These are phyloP conservation scores for Mycena maculata DNA, from an alignment of 768 basidiomycete species.

Conservation along the genomic window DNA sequence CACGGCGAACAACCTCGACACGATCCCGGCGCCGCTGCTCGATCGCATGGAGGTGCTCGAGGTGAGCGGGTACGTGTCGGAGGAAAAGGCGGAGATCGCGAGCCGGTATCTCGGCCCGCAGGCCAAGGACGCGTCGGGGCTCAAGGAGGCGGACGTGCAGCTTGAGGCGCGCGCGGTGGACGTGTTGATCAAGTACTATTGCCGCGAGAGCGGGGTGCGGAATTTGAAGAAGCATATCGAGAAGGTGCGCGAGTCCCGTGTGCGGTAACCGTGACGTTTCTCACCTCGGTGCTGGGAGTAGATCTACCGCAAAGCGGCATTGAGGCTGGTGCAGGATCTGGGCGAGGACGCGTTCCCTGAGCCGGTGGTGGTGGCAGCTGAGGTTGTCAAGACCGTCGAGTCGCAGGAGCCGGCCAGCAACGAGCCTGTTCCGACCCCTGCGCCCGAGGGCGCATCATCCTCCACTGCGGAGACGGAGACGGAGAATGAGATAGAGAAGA, in stretches of 20 bases:
- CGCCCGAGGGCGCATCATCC: slow-evolving; percentile 36
- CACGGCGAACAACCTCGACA: slow-evolving; percentile 94
- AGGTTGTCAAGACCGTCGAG: slow-evolving; percentile 56
- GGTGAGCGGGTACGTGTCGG: slow-evolving; percentile 93
- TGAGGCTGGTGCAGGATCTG: slow-evolving; percentile 90
- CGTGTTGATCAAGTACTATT: slow-evolving; percentile 94
- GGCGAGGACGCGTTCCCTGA: slow-evolving; percentile 90
- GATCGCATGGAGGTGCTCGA: slow-evolving; percentile 98
- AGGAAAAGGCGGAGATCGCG: slow-evolving; percentile 92
- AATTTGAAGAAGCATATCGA: slow-evolving; percentile 99
- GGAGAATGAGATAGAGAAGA: slow-evolving; percentile 46
- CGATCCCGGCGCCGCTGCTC: slow-evolving; percentile 92
- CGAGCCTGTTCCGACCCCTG: slow-evolving; percentile 43
- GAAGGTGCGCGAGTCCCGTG: slow-evolving; percentile 68
- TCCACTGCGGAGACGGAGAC: slow-evolving; percentile 29
- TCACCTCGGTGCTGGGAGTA: slow-evolving; percentile 44
- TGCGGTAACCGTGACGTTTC: not conserved
- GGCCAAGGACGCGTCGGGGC: slow-evolving; percentile 90
- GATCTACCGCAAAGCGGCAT: slow-evolving; percentile 97
- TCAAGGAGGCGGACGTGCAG: slow-evolving; percentile 85
- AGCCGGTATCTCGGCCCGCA: slow-evolving; percentile 91
- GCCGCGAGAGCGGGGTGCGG: slow-evolving; percentile 95
- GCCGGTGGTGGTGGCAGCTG: slow-evolving; percentile 45
- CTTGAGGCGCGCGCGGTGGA: slow-evolving; percentile 85
- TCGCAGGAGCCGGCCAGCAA: slow-evolving; percentile 61